A percentile compares a stretch with the other conserved stretches of the same genome.
phyloP scores from a whole-genome alignment of 139 green algal species.

The Chlamydomonas schloesseri region DNA sequence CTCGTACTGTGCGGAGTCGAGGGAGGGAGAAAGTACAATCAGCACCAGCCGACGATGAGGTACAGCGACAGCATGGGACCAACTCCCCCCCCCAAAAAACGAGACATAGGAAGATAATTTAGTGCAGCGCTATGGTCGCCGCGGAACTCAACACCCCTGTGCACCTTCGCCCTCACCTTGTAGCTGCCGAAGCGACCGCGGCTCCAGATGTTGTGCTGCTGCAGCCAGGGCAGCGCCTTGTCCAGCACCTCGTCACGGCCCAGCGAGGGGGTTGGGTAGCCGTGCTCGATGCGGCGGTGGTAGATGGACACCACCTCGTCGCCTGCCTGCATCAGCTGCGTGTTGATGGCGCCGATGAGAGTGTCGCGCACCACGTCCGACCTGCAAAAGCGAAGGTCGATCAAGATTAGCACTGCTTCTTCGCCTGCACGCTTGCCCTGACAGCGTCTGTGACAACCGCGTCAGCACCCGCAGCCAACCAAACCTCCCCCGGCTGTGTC shows the following conservation, averaged over 20 bases:
- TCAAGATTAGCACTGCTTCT: not conserved
- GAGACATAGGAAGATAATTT: not conserved
- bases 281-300: constrained; percentile 86
- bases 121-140: too few relatives aligned
- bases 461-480: too few relatives aligned
- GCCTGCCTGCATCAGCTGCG: constrained; percentile 71
- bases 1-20: constrained; percentile 78
- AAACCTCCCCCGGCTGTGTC: too few relatives aligned
- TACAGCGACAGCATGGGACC: too few relatives aligned
- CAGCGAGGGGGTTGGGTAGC: constrained; percentile 91
- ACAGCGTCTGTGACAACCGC: too few relatives aligned
- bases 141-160: not conserved
- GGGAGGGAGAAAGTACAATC: not conserved
- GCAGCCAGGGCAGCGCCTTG: constrained; percentile 89
- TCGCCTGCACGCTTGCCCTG: not conserved
- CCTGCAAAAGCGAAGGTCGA: constrained; percentile 42
- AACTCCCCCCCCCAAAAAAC: not conserved
- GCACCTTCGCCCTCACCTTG: constrained; percentile 72
- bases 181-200: constrained; percentile 90
- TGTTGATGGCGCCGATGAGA: constrained; percentile 83
- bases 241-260: constrained; percentile 82
- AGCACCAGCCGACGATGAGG: too few relatives aligned
- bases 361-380: constrained; percentile 82
- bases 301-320: constrained; percentile 90
- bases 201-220: constrained; percentile 85